Base-by-base conservation (phyloP, 2,329 filamentous ascomycete species). In the Talaromyces pinophilus region DNA sequence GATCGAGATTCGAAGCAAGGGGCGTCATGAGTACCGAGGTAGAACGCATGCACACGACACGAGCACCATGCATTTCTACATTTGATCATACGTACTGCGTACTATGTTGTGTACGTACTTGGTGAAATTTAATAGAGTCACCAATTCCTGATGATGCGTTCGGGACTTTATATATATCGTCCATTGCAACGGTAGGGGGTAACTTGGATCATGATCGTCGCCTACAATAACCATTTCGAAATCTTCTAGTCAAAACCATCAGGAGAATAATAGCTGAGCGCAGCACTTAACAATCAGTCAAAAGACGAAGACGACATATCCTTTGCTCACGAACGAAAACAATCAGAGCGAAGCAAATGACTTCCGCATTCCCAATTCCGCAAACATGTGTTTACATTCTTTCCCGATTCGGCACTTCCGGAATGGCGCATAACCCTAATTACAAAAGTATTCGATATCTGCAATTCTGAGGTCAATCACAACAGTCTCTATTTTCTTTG, bases 371-470 rank as follows among this genome's bases (percentile, higher is more conserved):
- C 65, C 62, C 63, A 61, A 33, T 52, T 25, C 65, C 62, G 62
- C 62, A 64, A 67, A 67, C 65, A 67, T 67, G 55, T 67, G 60
- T 63, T 64, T 60, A 48, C 65, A 67, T 67, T 67, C 65, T 67
- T 67, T 64, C 40, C 65, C 35, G 46, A 64, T 67, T 62, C 57
- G 65, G 65, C 11, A 62, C 42, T 67, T 48, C 62, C 62, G 65
- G 65, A 67, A 67, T 67, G 65, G 65, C 17, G 42, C 33, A 57
- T 62, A 65, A 59, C 65, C 55, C 65, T 62, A 62, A 62, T 44
- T 46, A 44, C 57, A 46, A 60, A 46, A 60, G 38, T 55, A 42
- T 59, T 30, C 42, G 1, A 57, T 8, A 15, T 35, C 54, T 57
- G 30, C 28, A n/a, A 35, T 55, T 44, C 28, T 28, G 19, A 4